These are phyloP conservation scores for Lepidium africanum DNA, from an alignment of 345 rosid species.

Conservation along the genomic window DNA sequence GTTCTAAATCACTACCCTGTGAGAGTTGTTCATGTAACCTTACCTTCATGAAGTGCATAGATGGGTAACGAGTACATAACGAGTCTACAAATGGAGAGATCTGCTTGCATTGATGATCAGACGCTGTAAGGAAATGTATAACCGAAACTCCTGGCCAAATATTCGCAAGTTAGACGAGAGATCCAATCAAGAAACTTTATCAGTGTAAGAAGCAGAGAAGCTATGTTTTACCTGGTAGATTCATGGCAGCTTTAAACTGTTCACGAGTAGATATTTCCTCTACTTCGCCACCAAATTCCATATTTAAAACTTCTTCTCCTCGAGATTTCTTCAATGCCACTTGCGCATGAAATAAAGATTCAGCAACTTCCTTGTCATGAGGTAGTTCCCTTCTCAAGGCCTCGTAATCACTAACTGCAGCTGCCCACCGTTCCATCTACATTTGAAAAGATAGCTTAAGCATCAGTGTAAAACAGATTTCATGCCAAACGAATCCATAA, in stretches of 20 bases:
- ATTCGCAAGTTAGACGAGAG: not conserved
- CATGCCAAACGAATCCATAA: not conserved
- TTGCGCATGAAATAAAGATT: conserved; percentile 85
- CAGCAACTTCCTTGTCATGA: conserved; percentile 77
- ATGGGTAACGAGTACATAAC: conserved; percentile 77
- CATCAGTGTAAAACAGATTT: not conserved
- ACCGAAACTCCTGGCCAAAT: conserved; percentile 38
- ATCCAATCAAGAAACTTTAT: not conserved
- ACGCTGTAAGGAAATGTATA: conserved; percentile 39
- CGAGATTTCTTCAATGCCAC: conserved; percentile 90
- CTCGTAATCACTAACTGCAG: conserved; percentile 86
- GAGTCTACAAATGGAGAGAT: conserved; percentile 67
- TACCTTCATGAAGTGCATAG: conserved; percentile 88
- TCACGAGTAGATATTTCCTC: conserved; percentile 62
- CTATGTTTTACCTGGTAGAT: conserved; percentile 49
- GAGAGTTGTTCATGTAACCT: not conserved
- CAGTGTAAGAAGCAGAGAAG: not conserved
- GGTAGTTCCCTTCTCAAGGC: conserved; percentile 80
- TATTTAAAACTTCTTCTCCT: conserved; percentile 85
- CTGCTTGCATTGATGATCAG: conserved; percentile 72
- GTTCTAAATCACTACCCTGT: not conserved
- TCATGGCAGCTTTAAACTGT: conserved; percentile 74
- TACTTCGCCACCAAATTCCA: conserved; percentile 99
- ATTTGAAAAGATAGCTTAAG: conserved; percentile 11
- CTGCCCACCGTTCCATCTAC: conserved; percentile 88